These are phyloP conservation scores for Boeremia exigua DNA, from an alignment of 2,329 filamentous ascomycete genomes.

Conservation along the genomic window DNA sequence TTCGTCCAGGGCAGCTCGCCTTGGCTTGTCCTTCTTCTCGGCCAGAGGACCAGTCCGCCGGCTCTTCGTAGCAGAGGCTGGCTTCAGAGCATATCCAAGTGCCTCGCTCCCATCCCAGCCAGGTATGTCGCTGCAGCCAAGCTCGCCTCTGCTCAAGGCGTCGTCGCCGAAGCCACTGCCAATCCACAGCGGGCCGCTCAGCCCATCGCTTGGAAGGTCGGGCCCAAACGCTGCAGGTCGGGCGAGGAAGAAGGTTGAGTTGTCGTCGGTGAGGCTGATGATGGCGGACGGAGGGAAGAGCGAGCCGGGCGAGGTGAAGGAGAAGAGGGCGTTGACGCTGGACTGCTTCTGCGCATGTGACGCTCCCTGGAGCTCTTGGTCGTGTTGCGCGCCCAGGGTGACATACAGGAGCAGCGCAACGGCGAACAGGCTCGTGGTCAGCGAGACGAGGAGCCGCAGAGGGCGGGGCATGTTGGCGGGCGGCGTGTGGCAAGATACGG, in stretches of 20 bases:
- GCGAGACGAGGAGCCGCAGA: constrained; percentile 48
- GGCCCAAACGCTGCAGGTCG: constrained; percentile 94
- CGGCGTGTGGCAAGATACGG: constrained; percentile 9
- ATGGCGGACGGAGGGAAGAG: constrained; percentile 95
- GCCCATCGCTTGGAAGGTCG: constrained; percentile 71
- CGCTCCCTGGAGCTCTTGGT: constrained; percentile 24
- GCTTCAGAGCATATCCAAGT: constrained; percentile 11
- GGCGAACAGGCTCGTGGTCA: constrained; percentile 52
- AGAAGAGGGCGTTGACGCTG: constrained; percentile 52
- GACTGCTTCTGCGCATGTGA: constrained; percentile 36
- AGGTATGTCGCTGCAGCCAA: constrained; percentile 93
- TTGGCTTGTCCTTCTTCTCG: constrained; percentile 10
- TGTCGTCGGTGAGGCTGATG: constrained; percentile 96
- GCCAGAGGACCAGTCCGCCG: constrained; percentile 14
- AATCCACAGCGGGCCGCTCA: constrained; percentile 92
- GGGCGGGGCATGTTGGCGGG: constrained; percentile 44
- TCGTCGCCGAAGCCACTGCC: constrained; percentile 91
- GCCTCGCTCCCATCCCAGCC: constrained; percentile 72
- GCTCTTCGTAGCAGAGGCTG: constrained; percentile 11
- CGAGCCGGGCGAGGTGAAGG: constrained; percentile 69
- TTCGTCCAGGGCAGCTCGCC: constrained; percentile 5
- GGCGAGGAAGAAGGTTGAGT: constrained; percentile 95
- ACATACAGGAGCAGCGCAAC: constrained; percentile 54
- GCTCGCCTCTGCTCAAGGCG: constrained; percentile 70
- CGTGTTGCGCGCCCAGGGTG: constrained; percentile 32